These are phyloP conservation scores for Cryptococcus floricola DNA, from an alignment of 1,284 basidiomycete genomes.

Conservation along the genomic window DNA sequence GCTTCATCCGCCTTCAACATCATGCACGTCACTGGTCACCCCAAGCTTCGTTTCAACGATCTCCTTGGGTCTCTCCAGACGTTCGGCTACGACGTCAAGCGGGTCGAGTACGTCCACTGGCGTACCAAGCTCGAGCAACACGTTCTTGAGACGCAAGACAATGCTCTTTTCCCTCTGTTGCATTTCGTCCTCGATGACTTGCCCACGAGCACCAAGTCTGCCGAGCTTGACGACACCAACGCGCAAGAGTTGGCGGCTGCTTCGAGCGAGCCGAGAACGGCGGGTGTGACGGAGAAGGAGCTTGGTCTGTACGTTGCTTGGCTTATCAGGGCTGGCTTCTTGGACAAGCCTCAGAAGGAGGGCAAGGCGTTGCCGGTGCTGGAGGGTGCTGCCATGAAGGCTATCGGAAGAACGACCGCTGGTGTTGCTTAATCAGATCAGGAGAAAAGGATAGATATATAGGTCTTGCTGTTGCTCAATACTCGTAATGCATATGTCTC, in stretches of 20 bases:
- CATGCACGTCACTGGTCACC: conserved; percentile 82
- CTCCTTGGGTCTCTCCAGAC: conserved; percentile 69
- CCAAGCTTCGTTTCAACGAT: conserved; percentile 84
- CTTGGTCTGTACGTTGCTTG: conserved; percentile 92
- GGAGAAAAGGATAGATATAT: not conserved
- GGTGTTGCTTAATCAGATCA: conserved; percentile 16
- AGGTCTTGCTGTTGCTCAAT: not conserved
- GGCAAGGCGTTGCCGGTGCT: conserved; percentile 45
- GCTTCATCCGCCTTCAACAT: conserved; percentile 57
- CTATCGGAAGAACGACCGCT: conserved; percentile 48
- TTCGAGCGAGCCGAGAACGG: conserved; percentile 53
- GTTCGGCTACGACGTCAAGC: conserved; percentile 77
- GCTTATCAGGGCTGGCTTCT: conserved; percentile 82
- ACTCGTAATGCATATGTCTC: too few species aligned
- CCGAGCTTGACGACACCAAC: conserved; percentile 84
- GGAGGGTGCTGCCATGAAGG: conserved; percentile 42
- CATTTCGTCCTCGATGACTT: conserved; percentile 97
- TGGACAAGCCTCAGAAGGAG: conserved; percentile 59
- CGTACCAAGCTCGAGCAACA: conserved; percentile 88
- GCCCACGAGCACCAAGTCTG: conserved; percentile 91
- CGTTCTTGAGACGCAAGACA: conserved; percentile 88
- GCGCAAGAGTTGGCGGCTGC: conserved; percentile 63
- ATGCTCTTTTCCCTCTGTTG: conserved; percentile 93
- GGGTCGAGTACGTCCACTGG: conserved; percentile 90
- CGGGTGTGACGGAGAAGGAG: conserved; percentile 70